Evolutionary conservation across 768 basidiomycete genomes (phyloP).

Genomic region (Fistulinella prunicolor): DNA sequence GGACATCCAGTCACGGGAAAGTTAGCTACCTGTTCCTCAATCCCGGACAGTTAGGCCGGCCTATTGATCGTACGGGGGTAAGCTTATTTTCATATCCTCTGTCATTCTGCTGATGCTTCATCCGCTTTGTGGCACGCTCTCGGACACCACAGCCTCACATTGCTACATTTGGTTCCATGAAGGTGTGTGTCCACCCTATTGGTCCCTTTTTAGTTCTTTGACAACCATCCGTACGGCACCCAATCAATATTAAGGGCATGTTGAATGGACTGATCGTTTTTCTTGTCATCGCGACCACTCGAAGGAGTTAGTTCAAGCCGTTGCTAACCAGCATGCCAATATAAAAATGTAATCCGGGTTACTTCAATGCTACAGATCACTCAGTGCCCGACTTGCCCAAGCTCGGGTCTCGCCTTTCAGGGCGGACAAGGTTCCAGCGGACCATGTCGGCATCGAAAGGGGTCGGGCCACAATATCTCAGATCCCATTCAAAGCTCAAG

Average conservation of each 20-base stretch:
- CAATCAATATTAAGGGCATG: constrained; percentile 1
- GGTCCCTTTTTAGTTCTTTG: not conserved
- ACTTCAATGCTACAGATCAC: too few relatives aligned
- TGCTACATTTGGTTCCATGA: constrained; percentile 4
- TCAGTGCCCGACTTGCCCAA: too few relatives aligned
- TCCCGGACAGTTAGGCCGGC: not conserved
- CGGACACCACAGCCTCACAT: constrained; percentile 28
- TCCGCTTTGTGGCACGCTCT: constrained; percentile 31
- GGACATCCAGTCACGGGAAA: constrained; percentile 4
- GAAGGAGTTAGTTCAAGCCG: constrained; percentile 8
- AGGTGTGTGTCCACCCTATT: not conserved
- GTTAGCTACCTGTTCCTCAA: not conserved
- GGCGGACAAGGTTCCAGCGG: constrained; percentile 4
- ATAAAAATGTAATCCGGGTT: not conserved
- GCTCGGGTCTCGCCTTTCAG: not conserved
- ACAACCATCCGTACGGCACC: constrained; percentile 4
- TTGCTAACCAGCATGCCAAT: not conserved
- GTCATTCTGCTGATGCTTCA: constrained; percentile 20
- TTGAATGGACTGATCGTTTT: not conserved
- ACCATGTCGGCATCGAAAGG: not conserved
- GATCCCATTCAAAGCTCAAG: not conserved
- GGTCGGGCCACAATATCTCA: not conserved
- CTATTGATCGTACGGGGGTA: not conserved
- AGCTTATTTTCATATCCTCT: constrained; percentile 15
- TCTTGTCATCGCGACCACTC: constrained; percentile 4